phyloP scores from a whole-genome alignment of 192 early-diverging fungal species.

The Haplosporangium gracile region DNA sequence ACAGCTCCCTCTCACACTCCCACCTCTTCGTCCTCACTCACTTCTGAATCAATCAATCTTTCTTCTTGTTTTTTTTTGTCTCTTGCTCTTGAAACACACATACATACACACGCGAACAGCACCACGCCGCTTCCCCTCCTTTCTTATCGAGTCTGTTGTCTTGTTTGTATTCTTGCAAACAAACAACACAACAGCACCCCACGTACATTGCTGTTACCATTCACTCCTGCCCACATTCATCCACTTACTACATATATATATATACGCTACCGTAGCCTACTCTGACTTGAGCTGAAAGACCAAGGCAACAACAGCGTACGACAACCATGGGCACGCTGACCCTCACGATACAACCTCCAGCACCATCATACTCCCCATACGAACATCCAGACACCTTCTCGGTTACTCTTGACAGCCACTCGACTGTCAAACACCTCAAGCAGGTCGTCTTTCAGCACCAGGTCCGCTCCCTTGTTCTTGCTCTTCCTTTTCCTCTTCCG shows the following conservation, averaged over 20 bases:
- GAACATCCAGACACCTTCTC: background rate
- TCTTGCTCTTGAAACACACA: too few species aligned
- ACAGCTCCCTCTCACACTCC: too few species aligned
- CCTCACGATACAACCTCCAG: background rate
- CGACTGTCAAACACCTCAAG: constrained; percentile 10
- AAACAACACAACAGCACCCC: background rate
- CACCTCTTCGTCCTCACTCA: too few species aligned
- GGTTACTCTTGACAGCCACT: background rate
- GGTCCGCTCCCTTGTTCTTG: background rate
- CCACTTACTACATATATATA: background rate
- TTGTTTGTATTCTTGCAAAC: too few species aligned
- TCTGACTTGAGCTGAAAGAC: background rate
- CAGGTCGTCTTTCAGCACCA: background rate
- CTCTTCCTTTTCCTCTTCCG: background rate
- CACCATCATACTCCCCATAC: background rate
- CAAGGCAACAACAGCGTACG: background rate
- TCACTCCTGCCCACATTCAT: background rate
- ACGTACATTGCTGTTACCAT: background rate
- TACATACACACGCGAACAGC: too few species aligned
- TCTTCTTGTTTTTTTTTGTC: too few species aligned
- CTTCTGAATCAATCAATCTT: too few species aligned
- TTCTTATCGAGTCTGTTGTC: too few species aligned
- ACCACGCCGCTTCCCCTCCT: too few species aligned
- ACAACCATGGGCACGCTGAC: constrained; percentile 1
- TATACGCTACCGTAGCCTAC: background rate